Base-by-base conservation (phyloP, 2,329 filamentous ascomycete species). In the Neospermospora avenae region DNA sequence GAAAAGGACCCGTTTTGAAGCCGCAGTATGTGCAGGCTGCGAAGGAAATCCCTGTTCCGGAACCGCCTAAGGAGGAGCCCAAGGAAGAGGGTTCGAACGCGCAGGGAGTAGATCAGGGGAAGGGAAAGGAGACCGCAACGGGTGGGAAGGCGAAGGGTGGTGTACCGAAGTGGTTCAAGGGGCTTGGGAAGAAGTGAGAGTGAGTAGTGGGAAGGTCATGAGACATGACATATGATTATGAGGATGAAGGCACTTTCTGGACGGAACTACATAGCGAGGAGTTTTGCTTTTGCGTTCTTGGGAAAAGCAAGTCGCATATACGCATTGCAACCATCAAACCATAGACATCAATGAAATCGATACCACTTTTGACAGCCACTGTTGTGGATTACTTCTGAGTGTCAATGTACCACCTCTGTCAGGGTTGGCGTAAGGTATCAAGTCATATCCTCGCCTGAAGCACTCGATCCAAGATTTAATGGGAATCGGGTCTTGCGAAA, bases 111-210 rank as follows among this genome's bases (percentile, higher is more conserved):
- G 68, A 69, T n/a, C 67, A 70, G 14, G 73, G 71, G 57, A 65
- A 73, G 11, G 67, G 57, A 14, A 69, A 65, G 65, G 59, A 68
- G 63, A 57, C 54, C 53, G 68, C 61, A 65, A 63, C 49, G 67
- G 64, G 18, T 73, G 75, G 55, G 70, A 77, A 55, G 74, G 66
- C 55, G 68, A 75, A 60, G 74, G 55, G 63, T 4, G 45, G 44
- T 28, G 75, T 86, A 67, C 88, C 88, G 20, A 91, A 90, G 73
- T 91, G 89, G 83, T 74, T 93, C 42, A 89, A 89, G 73, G 75
- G 88, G 58, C 79, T 85, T 31, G 84, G 84, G 7, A 92, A 90
- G 81, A 92, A 91, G 77, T 89, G 72, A 76, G 18, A 37, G 18
- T 18, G 1, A 55, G 55, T 51, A 55, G 42, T 57, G 41, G 55